Evolutionary conservation across 306 rosid species (phyloP).

Genomic region (Rosa lucieae): DNA sequence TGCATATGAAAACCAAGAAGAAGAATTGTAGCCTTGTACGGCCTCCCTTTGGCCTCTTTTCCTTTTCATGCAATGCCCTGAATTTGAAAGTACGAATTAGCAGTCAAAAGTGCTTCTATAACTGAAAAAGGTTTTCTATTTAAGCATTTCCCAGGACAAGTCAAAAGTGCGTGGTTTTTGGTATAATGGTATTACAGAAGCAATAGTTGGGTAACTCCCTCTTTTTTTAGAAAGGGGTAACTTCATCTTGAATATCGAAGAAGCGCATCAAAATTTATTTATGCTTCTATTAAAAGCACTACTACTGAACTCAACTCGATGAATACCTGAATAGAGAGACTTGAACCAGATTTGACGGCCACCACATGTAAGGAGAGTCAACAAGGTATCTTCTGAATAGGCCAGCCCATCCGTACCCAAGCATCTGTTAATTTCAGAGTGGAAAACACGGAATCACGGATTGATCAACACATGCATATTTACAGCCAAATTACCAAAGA

Average conservation of each 20-base stretch:
- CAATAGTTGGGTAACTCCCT: too few relatives aligned
- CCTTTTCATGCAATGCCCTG: conserved; percentile 90
- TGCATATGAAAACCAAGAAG: conserved; percentile 45
- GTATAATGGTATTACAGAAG: not conserved
- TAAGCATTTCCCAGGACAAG: not conserved
- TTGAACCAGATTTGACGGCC: conserved; percentile 84
- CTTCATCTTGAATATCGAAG: not conserved
- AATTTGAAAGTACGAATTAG: conserved; percentile 5
- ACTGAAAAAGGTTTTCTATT: not conserved
- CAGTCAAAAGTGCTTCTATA: conserved; percentile 8
- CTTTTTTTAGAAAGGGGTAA: not conserved
- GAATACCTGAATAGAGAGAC: conserved; percentile 82
- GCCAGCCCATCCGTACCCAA: conserved; percentile 98
- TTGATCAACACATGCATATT: not conserved
- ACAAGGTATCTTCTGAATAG: conserved; percentile 73
- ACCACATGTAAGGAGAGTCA: conserved; percentile 97
- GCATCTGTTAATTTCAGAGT: conserved; percentile 52
- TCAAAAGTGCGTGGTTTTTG: not conserved
- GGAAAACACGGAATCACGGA: not conserved
- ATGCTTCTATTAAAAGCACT: not conserved
- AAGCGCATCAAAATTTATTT: not conserved
- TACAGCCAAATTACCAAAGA: not conserved
- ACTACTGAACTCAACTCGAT: too few relatives aligned
- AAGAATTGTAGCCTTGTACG: conserved; percentile 78
- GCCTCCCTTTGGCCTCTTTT: conserved; percentile 69